Base-by-base conservation (phyloP, 108 stramenopile species). In the Asterionellopsis glacialis region DNA sequence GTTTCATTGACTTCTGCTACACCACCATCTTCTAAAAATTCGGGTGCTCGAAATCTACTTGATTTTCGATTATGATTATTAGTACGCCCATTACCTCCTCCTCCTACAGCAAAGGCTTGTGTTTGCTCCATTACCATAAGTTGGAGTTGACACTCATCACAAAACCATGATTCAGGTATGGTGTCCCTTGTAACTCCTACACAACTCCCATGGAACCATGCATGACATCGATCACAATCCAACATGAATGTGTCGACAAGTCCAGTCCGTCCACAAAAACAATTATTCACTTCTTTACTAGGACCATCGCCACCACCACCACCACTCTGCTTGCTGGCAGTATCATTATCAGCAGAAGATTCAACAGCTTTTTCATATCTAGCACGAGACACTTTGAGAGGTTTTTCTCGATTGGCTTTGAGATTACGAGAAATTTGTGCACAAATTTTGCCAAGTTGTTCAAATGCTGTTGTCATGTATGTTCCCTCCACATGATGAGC, bases 151-250 rank as follows among this genome's bases (percentile, higher is more conserved):
- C 90, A 91, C n/a, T 79, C 84, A 55, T 95, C 91, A 57, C 94
- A 95, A 45, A 76, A 28, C 91, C 90, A 95, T 38, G 63, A 56
- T 15, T 83, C 75, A 12, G 84, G 86, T 26, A 82, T 56, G 25
- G 68, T 73, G 19, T 91, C 91, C 43, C 74, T 73, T 3, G 64
- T 71, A 33, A 90, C 63, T 13, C 87, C 85, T 21, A 95, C 79
- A 61, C 94, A 95, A 14, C 68, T 68, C 14, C 83, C 83, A 59
- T 87, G 77, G 45, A 75, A 72, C 84, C 87, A 93, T 40, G 69
- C 62, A 38, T 87, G 83, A 53, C 96, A 97, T 26, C 81, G 61
- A 61, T 90, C 88, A 61, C 96, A 96, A 50, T 89, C 83, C 0
- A 96, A 40, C 87, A 90, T 89, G 62, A 88, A 76, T n/a, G 69